Conservation (phyloP, 148 eudicot genomes). For the Fallopia convolvulus region DNA sequence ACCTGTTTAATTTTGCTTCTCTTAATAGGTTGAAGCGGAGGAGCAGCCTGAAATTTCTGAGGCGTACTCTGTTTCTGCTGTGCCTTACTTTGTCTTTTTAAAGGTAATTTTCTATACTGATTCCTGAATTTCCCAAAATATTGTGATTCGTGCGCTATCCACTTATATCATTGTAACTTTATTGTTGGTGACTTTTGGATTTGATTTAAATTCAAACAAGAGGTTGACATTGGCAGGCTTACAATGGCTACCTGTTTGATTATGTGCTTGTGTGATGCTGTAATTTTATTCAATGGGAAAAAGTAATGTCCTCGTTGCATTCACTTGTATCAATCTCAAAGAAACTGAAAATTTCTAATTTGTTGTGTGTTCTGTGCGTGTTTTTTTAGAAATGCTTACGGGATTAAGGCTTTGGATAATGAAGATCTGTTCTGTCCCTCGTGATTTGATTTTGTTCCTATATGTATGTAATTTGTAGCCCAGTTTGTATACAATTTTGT, state of each 20-base stretch:
- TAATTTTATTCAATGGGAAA: background rate
- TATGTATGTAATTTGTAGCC: background rate
- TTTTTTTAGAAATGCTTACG: background rate
- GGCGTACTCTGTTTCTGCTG: slow-evolving; percentile 83
- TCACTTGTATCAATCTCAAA: background rate
- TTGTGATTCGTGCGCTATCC: background rate
- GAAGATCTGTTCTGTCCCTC: background rate
- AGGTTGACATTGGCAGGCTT: background rate
- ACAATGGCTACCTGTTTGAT: background rate
- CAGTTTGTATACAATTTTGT: background rate
- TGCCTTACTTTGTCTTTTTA: slow-evolving; percentile 84
- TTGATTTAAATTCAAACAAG: background rate
- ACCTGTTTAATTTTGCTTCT: background rate
- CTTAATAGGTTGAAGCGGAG: slow-evolving; percentile 88
- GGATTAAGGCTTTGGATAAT: background rate
- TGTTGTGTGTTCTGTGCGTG: background rate
- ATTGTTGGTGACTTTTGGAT: background rate
- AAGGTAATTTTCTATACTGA: slow-evolving; percentile 39
- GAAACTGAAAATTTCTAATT: background rate
- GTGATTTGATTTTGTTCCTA: background rate
- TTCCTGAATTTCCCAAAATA: background rate
- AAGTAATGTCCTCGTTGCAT: background rate
- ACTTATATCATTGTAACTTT: background rate
- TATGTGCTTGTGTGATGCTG: background rate
- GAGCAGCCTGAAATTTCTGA: slow-evolving; percentile 97